A percentile compares a stretch with the other conserved stretches of the same genome.
Conservation (phyloP, 176 grass and related monocot genomes). For the Juncus inflexus region DNA sequence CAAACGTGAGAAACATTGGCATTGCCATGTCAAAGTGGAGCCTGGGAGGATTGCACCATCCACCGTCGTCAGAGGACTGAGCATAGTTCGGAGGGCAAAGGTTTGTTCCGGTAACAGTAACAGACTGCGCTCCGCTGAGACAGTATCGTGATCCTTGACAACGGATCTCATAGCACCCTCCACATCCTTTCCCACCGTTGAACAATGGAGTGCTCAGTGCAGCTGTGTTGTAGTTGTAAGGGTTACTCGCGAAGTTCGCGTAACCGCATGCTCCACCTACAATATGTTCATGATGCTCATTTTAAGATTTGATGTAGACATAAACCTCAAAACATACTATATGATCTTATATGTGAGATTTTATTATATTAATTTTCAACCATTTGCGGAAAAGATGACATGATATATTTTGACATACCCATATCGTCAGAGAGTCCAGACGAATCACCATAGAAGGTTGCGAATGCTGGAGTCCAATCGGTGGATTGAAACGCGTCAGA, state of each 20-base stretch:
- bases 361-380: background rate
- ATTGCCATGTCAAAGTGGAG: conserved; percentile 74
- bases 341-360: too few relatives aligned
- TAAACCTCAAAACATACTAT: too few relatives aligned
- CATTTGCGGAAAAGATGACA: background rate
- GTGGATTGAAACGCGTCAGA: conserved; percentile 5
- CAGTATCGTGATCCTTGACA: conserved; percentile 40
- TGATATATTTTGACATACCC: conserved; percentile 28
- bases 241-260: conserved; percentile 9
- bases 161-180: conserved; percentile 55
- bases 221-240: conserved; percentile 24
- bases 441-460: conserved; percentile 72
- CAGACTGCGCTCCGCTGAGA: conserved; percentile 27
- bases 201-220: conserved; percentile 37
- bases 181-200: conserved; percentile 25
- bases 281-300: background rate
- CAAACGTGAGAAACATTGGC: conserved; percentile 45
- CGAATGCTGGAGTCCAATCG: conserved; percentile 31
- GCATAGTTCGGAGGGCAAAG: conserved; percentile 68
- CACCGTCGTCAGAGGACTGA: conserved; percentile 39
- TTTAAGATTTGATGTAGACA: background rate
- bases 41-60: conserved; percentile 84
- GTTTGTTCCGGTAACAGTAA: conserved; percentile 61
- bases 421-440: conserved; percentile 39
- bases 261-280: conserved; percentile 44